Conservation (phyloP, 2,329 filamentous ascomycete genomes). For the Arachnomyces sp. region DNA sequence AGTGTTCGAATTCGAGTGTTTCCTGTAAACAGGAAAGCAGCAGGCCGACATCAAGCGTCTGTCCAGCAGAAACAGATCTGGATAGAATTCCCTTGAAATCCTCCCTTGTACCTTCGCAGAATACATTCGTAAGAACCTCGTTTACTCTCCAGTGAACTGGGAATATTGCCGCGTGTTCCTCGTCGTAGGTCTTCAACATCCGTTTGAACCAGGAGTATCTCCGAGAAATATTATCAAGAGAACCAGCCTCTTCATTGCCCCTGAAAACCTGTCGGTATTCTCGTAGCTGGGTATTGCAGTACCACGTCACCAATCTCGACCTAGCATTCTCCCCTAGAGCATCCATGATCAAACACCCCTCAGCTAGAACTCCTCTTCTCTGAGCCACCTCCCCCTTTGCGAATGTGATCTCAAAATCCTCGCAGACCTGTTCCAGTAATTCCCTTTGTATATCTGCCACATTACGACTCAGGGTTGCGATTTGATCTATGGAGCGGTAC, state of each 20-base stretch:
- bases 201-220: slow-evolving; percentile 95
- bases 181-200: slow-evolving; percentile 91
- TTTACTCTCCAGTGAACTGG: slow-evolving; percentile 82
- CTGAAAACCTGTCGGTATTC: slow-evolving; percentile 95
- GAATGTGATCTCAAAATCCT: slow-evolving; percentile 95
- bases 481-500: slow-evolving; percentile 96
- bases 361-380: slow-evolving; percentile 63
- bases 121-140: slow-evolving; percentile 81
- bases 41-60: slow-evolving; percentile 81
- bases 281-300: slow-evolving; percentile 91
- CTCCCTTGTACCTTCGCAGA: slow-evolving; percentile 90
- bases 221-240: slow-evolving; percentile 89
- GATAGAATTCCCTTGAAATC: slow-evolving; percentile 93
- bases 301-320: slow-evolving; percentile 82
- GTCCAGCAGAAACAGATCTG: slow-evolving; percentile 72
- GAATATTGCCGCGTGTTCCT: slow-evolving; percentile 84
- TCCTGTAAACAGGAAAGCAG: slow-evolving; percentile 85
- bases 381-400: slow-evolving; percentile 73
- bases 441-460: slow-evolving; percentile 91
- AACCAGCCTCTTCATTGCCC: slow-evolving; percentile 93
- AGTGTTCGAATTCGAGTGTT: slow-evolving; percentile 94
- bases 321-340: slow-evolving; percentile 83
- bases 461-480: slow-evolving; percentile 83
- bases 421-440: slow-evolving; percentile 92
- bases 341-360: slow-evolving; percentile 91